These are phyloP conservation scores for Zhuliangozyma blackwelliae DNA, from an alignment of 1,139 yeast species.

Conservation along the genomic window DNA sequence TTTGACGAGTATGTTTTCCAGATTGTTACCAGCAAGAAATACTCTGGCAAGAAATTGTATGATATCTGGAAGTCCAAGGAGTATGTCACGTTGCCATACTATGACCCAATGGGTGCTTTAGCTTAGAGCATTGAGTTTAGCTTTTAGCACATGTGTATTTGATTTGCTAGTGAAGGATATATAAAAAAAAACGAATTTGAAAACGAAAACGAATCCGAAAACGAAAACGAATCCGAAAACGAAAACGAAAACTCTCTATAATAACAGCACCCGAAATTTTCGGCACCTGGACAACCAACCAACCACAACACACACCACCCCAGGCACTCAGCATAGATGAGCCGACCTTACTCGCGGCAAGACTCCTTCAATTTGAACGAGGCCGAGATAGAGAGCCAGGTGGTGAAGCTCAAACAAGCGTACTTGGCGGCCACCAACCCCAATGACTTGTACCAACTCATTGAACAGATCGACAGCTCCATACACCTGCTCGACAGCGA, in stretches of 20 bases:
- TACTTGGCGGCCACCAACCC: conserved; percentile 10
- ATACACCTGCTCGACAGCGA: conserved; percentile 14
- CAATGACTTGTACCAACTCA: conserved; percentile 12
- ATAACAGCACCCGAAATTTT: no score
- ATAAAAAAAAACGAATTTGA: no score
- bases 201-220: no score
- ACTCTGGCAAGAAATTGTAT: conserved; percentile 40
- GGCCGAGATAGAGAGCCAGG: conserved; percentile 4
- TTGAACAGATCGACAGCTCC: conserved; percentile 12
- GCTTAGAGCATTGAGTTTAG: conserved; percentile 32
- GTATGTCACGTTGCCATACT: conserved; percentile 62
- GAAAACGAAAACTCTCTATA: no score
- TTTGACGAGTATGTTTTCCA: conserved; percentile 82
- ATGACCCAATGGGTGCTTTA: conserved; percentile 86
- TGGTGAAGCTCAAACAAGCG: conserved; percentile 5
- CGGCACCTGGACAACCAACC: no score
- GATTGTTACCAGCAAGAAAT: conserved; percentile 61
- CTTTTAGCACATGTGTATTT: not conserved
- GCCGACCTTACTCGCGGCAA: no score
- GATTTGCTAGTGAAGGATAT: no score
- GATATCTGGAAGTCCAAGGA: conserved; percentile 48
- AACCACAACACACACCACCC: no score
- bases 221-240: no score
- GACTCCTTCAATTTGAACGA: conserved; percentile 1
- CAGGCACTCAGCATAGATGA: no score